A percentile compares a stretch with the other conserved stretches of the same genome.
These are phyloP conservation scores for Fusarium brevicatenulatum DNA, from an alignment of 2,329 filamentous ascomycete species.

Conservation along the genomic window DNA sequence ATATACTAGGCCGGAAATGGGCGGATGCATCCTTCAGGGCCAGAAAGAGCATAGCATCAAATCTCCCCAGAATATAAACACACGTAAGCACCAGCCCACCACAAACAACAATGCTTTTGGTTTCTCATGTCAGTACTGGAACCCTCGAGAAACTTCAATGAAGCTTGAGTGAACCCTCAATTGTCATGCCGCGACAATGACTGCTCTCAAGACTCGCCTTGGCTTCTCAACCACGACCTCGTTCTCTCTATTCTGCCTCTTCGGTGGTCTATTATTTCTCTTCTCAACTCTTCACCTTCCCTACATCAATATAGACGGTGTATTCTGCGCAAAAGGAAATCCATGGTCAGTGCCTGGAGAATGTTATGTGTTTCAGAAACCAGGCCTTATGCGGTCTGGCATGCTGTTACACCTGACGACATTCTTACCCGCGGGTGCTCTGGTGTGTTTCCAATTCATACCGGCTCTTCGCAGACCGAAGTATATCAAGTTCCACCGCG, in stretches of 20 bases:
- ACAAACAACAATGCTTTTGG: not conserved
- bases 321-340: not conserved
- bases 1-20: not conserved
- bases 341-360: slow-evolving; percentile 2
- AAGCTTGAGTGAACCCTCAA: not conserved
- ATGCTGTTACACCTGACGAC: slow-evolving; percentile 9
- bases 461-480: not conserved
- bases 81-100: not conserved
- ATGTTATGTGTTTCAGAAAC: slow-evolving; percentile 6
- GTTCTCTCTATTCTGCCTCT: not conserved
- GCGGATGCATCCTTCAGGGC: not conserved
- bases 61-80: not conserved
- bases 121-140: accelerated
- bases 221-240: slow-evolving; percentile 1
- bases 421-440: slow-evolving; percentile 4
- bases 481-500: not conserved
- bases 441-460: slow-evolving; percentile 21
- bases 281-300: slow-evolving; percentile 15
- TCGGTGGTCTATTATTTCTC: not conserved
- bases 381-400: slow-evolving; percentile 3
- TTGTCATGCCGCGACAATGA: not conserved
- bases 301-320: slow-evolving; percentile 4
- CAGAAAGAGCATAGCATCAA: not conserved
- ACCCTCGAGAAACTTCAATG: not conserved
- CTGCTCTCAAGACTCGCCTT: not conserved